Percentiles rank a stretch among this genome's conserved stretches.
phyloP scores from a whole-genome alignment of 768 basidiomycete genomes.

The Exsudoporus frostii region DNA sequence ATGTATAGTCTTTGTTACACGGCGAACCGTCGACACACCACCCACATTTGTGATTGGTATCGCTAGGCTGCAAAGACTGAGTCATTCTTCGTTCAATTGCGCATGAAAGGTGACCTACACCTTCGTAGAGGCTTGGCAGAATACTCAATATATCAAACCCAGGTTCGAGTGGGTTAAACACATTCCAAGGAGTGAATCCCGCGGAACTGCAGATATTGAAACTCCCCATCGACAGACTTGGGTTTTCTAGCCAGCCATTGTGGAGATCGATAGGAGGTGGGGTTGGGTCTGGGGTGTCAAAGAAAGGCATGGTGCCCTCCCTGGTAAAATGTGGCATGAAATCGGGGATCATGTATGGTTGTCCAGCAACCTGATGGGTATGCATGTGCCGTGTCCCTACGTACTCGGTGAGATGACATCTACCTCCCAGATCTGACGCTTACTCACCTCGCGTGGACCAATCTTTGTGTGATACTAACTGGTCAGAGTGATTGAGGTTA shows the following conservation, averaged over 20 bases:
- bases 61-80: background rate
- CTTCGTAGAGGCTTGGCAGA: background rate
- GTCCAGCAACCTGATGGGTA: background rate
- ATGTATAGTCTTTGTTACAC: background rate
- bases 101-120: background rate
- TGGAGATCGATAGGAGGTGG: background rate
- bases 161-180: background rate
- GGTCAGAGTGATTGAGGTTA: background rate
- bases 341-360: no score
- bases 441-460: conserved; percentile 2
- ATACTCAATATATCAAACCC: background rate
- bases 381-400: background rate
- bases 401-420: background rate
- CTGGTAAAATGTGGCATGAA: background rate
- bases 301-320: background rate
- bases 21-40: conserved; percentile 9
- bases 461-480: background rate
- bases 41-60: background rate
- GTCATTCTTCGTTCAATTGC: background rate
- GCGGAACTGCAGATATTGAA: background rate
- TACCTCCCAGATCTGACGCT: background rate
- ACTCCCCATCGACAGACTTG: background rate
- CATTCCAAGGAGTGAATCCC: background rate
- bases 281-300: background rate
- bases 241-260: background rate